Evolutionary conservation across 345 rosid genomes (phyloP), one percentile per base, ranked within the genome.

Genomic region (Toxicodendron radicans): DNA sequence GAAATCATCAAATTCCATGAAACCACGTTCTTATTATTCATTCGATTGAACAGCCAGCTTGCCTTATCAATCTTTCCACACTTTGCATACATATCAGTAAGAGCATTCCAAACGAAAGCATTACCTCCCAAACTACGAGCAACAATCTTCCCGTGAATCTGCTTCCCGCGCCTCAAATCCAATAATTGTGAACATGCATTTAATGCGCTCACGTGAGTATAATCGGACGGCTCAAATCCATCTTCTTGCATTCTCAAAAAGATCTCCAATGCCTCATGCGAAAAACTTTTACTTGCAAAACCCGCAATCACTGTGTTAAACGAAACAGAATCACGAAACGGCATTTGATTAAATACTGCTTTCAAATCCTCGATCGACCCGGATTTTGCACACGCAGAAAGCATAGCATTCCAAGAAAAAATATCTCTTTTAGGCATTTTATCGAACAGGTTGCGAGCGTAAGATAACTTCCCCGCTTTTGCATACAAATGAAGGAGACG

Each of bases 401-500:
- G 91, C 88, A 85, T 76, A 0, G 89, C 85, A 18, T 89, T 89
- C 89, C 87, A 87, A 3, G 91, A 84, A 74, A 83, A 82, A n/a
- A 85, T 70, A 30, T 87, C 91, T 70, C 80, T 78, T 0, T 12
- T 70, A 32, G 83, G 82, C 91, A 89, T 89, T 84, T 49, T 78
- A 65, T 87, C 91, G 66, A 89, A 89, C 86, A 89, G 81, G 11
- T 76, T 53, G 10, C 76, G 80, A 20, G 89, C 93, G 7, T 70
- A 43, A 3, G 56, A 70, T 16, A 76, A 8, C 45, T 77, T 71
- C 13, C 87, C 88, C 2, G 61, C 75, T 75, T 82, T 87, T 0
- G 83, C 88, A 20, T 80, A 87, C 41, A 87, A 5, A 35, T 85
- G 91, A 16, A 87, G 91, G 48, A 87, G 84, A 21, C 88, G 85